Conservation (phyloP, 148 eudicot species). For the Bassia scoparia region DNA sequence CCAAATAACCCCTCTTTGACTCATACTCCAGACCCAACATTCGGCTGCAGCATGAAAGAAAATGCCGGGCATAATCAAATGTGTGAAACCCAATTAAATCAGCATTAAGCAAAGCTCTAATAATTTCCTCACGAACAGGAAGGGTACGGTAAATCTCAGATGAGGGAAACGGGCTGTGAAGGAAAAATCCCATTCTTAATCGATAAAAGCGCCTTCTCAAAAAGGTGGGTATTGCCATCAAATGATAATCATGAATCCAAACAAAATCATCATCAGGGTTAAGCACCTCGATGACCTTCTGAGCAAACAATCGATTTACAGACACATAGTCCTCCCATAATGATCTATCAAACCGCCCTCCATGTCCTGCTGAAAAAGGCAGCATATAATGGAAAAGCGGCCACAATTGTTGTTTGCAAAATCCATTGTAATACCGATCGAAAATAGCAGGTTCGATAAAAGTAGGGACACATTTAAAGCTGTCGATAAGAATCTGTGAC, state of each 20-base stretch:
- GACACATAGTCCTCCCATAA: constrained; percentile 50
- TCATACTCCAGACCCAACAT: constrained; percentile 48
- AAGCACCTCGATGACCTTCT: constrained; percentile 43
- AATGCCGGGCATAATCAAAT: constrained; percentile 47
- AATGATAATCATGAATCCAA: constrained; percentile 49
- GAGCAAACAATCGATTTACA: constrained; percentile 41
- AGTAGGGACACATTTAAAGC: constrained; percentile 42
- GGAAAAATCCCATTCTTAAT: constrained; percentile 48
- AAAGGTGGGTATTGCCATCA: constrained; percentile 44
- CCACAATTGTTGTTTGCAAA: constrained; percentile 48
- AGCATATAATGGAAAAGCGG: constrained; percentile 50
- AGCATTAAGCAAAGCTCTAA: constrained; percentile 42
- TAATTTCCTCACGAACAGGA: constrained; percentile 44
- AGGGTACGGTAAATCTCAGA: constrained; percentile 42
- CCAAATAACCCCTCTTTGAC: constrained; percentile 44
- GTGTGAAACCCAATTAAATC: constrained; percentile 48
- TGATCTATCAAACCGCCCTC: constrained; percentile 43
- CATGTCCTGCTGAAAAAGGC: constrained; percentile 36
- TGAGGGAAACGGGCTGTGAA: constrained; percentile 44
- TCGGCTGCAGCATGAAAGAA: constrained; percentile 47
- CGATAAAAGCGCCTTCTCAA: constrained; percentile 39
- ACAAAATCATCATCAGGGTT: constrained; percentile 43
- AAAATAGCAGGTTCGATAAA: constrained; percentile 32
- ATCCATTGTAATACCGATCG: constrained; percentile 35
- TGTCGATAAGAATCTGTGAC: constrained; percentile 36